phyloP scores from a whole-genome alignment of 768 basidiomycete genomes.

The Boletus barrowsii region DNA sequence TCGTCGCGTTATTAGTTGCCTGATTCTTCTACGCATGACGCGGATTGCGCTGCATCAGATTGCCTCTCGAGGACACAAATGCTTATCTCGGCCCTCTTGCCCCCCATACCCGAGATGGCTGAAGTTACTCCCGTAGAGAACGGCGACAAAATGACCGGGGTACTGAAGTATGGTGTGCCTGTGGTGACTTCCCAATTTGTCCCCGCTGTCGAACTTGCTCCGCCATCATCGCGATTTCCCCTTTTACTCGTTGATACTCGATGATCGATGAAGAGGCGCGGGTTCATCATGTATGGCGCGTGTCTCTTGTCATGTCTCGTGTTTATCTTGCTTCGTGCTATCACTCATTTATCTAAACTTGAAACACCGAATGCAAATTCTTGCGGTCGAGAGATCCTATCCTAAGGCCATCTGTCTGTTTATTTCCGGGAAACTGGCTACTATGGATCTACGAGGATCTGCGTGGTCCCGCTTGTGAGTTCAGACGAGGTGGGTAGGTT shows the following conservation, averaged over 20 bases:
- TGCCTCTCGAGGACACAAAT: constrained; percentile 57
- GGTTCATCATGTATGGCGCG: constrained; percentile 17
- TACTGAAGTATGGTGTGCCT: constrained; percentile 55
- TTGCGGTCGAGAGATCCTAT: constrained; percentile 15
- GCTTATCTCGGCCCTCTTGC: constrained; percentile 58
- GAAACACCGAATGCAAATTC: constrained; percentile 18
- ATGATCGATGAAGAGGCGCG: constrained; percentile 17
- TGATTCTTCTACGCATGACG: constrained; percentile 12
- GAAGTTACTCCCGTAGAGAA: constrained; percentile 23
- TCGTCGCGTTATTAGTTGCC: constrained; percentile 14
- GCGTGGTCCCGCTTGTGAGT: constrained; percentile 8
- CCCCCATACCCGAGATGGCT: constrained; percentile 27
- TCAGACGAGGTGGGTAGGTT: constrained; percentile 1
- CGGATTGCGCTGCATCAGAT: constrained; percentile 36
- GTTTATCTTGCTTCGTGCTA: constrained; percentile 18
- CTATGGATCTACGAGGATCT: constrained; percentile 18
- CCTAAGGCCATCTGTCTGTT: constrained; percentile 4
- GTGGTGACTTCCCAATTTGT: constrained; percentile 51
- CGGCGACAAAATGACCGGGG: constrained; percentile 38
- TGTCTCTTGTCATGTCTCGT: constrained; percentile 9
- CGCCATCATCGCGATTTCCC: constrained; percentile 72
- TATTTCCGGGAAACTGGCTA: constrained; percentile 4
- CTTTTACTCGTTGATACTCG: constrained; percentile 57
- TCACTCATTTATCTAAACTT: constrained; percentile 32
- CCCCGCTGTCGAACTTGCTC: constrained; percentile 60